Evolutionary conservation across 148 eudicot genomes (phyloP), one percentile per base, ranked within the genome.

Genomic region (Chenopodium berlandieri): DNA sequence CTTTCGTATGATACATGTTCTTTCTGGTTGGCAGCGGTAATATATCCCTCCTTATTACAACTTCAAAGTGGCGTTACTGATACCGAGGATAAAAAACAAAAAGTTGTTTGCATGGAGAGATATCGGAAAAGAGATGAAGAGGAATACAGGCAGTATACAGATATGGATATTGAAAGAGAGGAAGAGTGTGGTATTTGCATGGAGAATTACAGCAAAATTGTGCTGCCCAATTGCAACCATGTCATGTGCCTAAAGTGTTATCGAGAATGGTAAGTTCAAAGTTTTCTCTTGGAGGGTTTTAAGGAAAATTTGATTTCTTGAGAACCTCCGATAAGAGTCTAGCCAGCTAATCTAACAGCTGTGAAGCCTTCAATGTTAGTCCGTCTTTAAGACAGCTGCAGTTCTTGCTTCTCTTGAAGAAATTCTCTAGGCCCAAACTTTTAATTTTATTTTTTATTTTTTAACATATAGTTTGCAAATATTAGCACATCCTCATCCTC

Each of bases 181-280:
- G 98, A 96, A 80, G 99, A 95, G 78, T 95, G 99, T 88, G 98
- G 98, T 44, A 95, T 95, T 80, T 95, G 98, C 87, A 93, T 95
- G 97, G 97, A 93, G 89, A 88, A 83, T 82, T 92, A 92, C 80
- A 89, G 88, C 76, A 95, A 92, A 88, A 91, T 95, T 77, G 91
- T 95, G 77, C 85, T 95, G 75, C 98, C 97, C 71, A 92, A 90
- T 74, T 95, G 97, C 86, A 90, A 91, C 78, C 98, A 95, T 65
- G 90, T 92, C 76, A 90, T 95, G 97, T 95, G 98, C 91, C 87
- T 89, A 82, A 93, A 90, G 85, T 95, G 98, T 91, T 95, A 95
- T 81, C 90, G 91, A 74, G 93, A 92, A 76, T 93, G 98, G 98
- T 95, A 93, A 58, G 31, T 62, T 73, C 47, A 89, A 64, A 32